Evolutionary conservation across 441 rosid genomes (phyloP).

Genomic region (Jatropha multifida): DNA sequence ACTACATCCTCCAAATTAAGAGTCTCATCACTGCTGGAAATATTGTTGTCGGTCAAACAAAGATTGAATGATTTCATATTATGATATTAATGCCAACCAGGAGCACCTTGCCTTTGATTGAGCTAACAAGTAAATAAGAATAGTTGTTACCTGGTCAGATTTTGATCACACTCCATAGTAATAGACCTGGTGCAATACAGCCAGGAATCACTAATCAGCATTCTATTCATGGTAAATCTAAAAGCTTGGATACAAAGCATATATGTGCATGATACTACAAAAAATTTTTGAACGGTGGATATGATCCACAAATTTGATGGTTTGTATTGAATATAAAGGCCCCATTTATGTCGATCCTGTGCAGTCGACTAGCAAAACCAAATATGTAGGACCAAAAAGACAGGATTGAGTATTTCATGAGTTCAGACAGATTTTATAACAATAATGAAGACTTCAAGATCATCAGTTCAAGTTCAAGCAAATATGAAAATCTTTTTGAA

Average conservation of each 20-base stretch:
- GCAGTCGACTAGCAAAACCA: background rate
- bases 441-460: background rate
- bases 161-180: conserved; percentile 31
- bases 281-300: background rate
- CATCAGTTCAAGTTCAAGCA: background rate
- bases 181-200: conserved; percentile 31
- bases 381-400: background rate
- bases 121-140: background rate
- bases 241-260: background rate
- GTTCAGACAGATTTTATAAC: background rate
- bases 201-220: conserved; percentile 2
- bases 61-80: background rate
- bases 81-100: background rate
- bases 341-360: background rate
- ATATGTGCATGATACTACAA: background rate
- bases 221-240: background rate
- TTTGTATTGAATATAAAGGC: background rate
- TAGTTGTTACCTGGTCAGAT: background rate
- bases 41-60: background rate
- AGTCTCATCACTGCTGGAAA: background rate
- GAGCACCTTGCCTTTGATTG: background rate
- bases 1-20: background rate
- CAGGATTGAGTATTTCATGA: background rate
- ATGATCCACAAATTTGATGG: background rate
- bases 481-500: background rate